phyloP scores from a whole-genome alignment of 305 asterid species.

The Coffea humblotiana region DNA sequence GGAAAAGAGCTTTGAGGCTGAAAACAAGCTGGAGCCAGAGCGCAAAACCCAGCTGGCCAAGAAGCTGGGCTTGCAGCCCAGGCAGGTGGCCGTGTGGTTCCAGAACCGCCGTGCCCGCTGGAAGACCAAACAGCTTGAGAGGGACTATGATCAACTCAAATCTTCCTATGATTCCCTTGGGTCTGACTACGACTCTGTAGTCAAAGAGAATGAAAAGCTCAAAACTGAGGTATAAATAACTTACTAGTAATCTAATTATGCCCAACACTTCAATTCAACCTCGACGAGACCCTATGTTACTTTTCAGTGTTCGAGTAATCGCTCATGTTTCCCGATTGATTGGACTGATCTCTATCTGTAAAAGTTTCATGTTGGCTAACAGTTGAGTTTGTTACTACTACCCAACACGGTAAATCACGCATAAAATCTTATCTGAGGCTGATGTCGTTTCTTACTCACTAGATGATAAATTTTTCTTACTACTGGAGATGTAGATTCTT shows the following conservation, averaged over 20 bases:
- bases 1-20: constrained; percentile 93
- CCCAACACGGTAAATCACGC: neutral
- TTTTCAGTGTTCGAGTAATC: neutral
- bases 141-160: constrained; percentile 83
- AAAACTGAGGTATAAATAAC: constrained; percentile 72
- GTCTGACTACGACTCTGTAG: constrained; percentile 62
- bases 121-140: constrained; percentile 92
- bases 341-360: neutral
- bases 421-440: neutral
- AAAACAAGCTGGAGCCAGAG: constrained; percentile 97
- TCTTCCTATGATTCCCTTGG: constrained; percentile 79
- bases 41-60: constrained; percentile 85
- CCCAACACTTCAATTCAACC: neutral
- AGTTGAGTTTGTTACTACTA: neutral
- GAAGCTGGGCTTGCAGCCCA: constrained; percentile 88
- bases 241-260: neutral
- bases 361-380: neutral
- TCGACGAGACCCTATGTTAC: neutral
- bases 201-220: constrained; percentile 81
- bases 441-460: neutral
- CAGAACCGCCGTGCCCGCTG: constrained; percentile 99
- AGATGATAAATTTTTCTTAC: neutral
- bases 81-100: constrained; percentile 99
- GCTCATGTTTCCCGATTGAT: neutral
- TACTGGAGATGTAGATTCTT: neutral